Evolutionary conservation across 305 asterid genomes (phyloP).

Genomic region (Plantago lanceolata): DNA sequence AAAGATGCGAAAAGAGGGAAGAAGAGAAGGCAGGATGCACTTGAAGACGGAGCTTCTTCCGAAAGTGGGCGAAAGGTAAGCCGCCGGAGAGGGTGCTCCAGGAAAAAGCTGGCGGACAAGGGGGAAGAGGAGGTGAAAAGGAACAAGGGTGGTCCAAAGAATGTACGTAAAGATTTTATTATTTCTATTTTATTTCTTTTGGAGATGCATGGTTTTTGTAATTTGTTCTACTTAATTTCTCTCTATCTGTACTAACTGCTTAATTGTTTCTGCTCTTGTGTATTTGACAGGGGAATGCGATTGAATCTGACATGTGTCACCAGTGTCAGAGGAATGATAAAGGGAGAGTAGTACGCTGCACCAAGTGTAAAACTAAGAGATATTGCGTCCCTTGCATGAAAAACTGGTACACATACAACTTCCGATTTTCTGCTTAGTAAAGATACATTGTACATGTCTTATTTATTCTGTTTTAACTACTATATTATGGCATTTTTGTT

Average conservation of each 20-base stretch:
- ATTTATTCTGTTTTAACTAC: too few relatives aligned
- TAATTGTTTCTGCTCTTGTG: constrained; percentile 1
- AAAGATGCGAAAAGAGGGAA: not conserved
- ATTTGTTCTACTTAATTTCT: not conserved
- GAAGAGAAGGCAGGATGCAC: not conserved
- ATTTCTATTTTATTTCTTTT: too few relatives aligned
- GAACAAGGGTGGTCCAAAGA: not conserved
- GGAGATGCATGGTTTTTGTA: not conserved
- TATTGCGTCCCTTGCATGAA: constrained; percentile 62
- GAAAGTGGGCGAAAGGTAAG: constrained; percentile 25
- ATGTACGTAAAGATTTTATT: constrained; percentile 15
- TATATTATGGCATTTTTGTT: too few relatives aligned
- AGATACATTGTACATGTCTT: too few relatives aligned
- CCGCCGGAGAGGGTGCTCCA: constrained; percentile 19
- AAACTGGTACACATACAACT: constrained; percentile 47
- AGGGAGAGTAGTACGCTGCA: constrained; percentile 64
- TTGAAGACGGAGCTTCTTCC: not conserved
- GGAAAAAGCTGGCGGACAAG: not conserved
- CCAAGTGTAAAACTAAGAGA: constrained; percentile 46
- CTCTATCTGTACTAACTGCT: not conserved
- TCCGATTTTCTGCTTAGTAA: too few relatives aligned
- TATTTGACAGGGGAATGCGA: constrained; percentile 38
- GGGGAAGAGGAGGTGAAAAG: not conserved
- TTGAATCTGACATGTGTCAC: constrained; percentile 50
- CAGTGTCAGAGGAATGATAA: constrained; percentile 78